Evolutionary conservation across 352 stramenopile species (phyloP), one percentile per base, ranked within the genome.

Genomic region (Elongisporangium undulatum): DNA sequence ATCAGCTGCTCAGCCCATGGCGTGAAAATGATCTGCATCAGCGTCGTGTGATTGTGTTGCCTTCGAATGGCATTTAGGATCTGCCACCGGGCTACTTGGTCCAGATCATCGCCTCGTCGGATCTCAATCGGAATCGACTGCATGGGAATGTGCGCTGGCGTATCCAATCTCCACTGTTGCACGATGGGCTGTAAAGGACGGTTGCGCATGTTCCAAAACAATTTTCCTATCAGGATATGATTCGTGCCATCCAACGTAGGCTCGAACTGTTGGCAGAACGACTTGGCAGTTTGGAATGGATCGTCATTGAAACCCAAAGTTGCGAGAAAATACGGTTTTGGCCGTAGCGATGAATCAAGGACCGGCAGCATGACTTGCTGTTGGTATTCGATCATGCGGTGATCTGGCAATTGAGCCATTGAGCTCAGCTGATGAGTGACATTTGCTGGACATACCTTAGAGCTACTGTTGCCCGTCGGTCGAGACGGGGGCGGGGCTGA

Each of bases 41-140:
- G 29, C 29, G 29, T 41, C 29, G 29, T 41, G 29, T 41, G 13
- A 15, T 41, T 41, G 5, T 9, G 29, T 9, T 41, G 29, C 13
- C 29, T 9, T 41, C 29, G 29, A 13, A 41, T 9, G 29, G 29
- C 29, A 41, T 51, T 49, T 10, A 29, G 15, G 15, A 69, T 15
- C 22, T 72, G 66, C 48, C 55, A 64, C 13, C 53, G 60, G 7
- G 66, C 56, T 8, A 77, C 57, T 49, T 72, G 75, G 26, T 75
- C 49, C 0, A 84, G 58, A 21, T 84, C 75, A 41, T 85, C 75
- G 9, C 73, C 77, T 15, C 65, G 20, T 2, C 72, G 63, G 12
- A 85, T 59, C 26, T 80, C 67, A 4, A 85, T 56, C 0, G 22
- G 24, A 16, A 56, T 39, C 13, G 38, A 45, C 1, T 16, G 20